These are phyloP conservation scores for Pulveroboletus sp. DNA, from an alignment of 1,284 basidiomycete genomes.

Conservation along the genomic window DNA sequence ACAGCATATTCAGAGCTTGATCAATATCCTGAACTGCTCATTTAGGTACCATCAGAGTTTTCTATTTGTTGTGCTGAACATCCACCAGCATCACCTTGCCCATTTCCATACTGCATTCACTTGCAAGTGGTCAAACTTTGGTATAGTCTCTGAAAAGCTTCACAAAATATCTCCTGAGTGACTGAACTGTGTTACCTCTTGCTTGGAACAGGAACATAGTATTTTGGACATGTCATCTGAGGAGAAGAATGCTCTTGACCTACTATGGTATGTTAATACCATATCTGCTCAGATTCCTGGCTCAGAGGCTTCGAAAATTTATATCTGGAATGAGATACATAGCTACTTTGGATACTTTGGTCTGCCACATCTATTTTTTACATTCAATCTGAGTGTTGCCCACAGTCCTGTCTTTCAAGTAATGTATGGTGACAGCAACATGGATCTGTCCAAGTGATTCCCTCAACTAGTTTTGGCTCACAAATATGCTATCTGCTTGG, in stretches of 20 bases:
- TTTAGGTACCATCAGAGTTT: neutral
- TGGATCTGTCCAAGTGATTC: constrained; percentile 1
- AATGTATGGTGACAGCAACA: neutral
- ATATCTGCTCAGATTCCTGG: neutral
- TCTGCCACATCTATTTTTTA: constrained; percentile 8
- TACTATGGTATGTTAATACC: constrained; percentile 6
- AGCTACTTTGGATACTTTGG: constrained; percentile 2
- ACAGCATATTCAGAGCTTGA: neutral
- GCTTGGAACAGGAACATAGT: neutral
- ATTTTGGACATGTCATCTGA: neutral
- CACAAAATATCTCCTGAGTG: neutral
- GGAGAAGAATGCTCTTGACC: neutral
- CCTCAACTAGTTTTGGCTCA: neutral
- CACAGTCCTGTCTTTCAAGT: no score
- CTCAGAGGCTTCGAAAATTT: constrained; percentile 12
- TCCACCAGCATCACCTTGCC: neutral
- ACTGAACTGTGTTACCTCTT: neutral
- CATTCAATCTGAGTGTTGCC: no score
- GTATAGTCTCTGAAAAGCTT: neutral
- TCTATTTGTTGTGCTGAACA: neutral
- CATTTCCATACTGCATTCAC: neutral
- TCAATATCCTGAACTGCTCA: neutral
- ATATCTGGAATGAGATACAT: constrained; percentile 1
- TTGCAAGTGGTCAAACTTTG: neutral
- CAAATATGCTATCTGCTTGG: neutral